Evolutionary conservation across 192 early-diverging fungal genomes (phyloP).

Genomic region (Chytriomyces sp.): DNA sequence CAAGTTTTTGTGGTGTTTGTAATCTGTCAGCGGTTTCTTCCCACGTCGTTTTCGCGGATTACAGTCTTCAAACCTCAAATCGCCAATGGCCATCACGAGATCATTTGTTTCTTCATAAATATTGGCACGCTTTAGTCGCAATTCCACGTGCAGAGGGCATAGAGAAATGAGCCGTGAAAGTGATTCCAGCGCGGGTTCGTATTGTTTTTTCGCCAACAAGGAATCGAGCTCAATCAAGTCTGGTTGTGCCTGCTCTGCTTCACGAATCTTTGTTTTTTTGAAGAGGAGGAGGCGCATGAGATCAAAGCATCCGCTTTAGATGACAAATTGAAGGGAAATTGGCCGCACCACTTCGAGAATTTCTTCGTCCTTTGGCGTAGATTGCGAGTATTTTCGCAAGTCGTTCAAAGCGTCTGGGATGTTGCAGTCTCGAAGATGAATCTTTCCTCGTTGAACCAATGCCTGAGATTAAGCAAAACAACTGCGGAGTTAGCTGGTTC

Average conservation of each 20-base stretch:
- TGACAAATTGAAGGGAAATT: slow-evolving; percentile 38
- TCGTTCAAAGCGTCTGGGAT: slow-evolving; percentile 39
- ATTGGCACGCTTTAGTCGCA: slow-evolving; percentile 72
- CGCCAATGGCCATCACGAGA: slow-evolving; percentile 84
- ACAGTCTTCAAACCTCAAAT: slow-evolving; percentile 57
- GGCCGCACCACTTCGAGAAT: slow-evolving; percentile 40
- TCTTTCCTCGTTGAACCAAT: slow-evolving; percentile 32
- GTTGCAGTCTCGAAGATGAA: slow-evolving; percentile 32
- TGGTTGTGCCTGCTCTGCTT: slow-evolving; percentile 35
- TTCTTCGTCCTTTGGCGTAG: slow-evolving; percentile 37
- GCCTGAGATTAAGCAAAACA: slow-evolving; percentile 8
- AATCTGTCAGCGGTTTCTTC: not conserved
- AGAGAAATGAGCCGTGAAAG: slow-evolving; percentile 28
- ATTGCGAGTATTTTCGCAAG: slow-evolving; percentile 58
- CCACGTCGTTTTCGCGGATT: not conserved
- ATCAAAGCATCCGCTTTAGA: not conserved
- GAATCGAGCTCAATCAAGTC: slow-evolving; percentile 45
- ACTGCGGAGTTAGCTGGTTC: not conserved
- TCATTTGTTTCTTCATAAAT: slow-evolving; percentile 76
- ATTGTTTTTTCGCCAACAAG: slow-evolving; percentile 57
- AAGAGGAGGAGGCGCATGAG: slow-evolving; percentile 17
- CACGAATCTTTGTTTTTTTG: slow-evolving; percentile 36
- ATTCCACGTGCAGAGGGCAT: slow-evolving; percentile 42
- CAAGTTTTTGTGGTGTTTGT: not conserved
- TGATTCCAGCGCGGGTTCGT: slow-evolving; percentile 53